phyloP scores from a whole-genome alignment of 306 rosid species.

The Argentina anserina region DNA sequence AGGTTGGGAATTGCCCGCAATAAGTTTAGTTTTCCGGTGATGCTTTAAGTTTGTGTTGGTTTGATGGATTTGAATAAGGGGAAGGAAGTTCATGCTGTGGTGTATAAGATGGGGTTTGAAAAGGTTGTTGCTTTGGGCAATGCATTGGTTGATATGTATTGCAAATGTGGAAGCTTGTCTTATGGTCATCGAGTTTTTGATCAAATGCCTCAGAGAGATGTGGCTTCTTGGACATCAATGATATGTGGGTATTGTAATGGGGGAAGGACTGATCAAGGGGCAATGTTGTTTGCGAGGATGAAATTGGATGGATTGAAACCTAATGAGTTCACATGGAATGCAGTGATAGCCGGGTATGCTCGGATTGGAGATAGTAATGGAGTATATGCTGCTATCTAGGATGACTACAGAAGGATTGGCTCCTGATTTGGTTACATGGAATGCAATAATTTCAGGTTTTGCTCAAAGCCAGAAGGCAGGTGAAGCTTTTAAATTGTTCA shows the following conservation, averaged over 20 bases:
- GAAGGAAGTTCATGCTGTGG: constrained; percentile 56
- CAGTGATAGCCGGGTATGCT: constrained; percentile 47
- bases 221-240: constrained; percentile 63
- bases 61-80: constrained; percentile 59
- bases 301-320: constrained; percentile 54
- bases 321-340: constrained; percentile 71
- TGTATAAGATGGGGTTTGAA: constrained; percentile 39
- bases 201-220: constrained; percentile 48
- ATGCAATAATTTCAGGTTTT: constrained; percentile 56
- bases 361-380: constrained; percentile 36
- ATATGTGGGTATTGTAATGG: constrained; percentile 47
- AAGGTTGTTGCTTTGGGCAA: constrained; percentile 36
- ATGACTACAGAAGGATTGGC: constrained; percentile 45
- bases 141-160: constrained; percentile 59
- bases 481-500: constrained; percentile 42
- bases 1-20: constrained; percentile 38
- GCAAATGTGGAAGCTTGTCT: constrained; percentile 46
- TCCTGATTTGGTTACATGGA: constrained; percentile 64
- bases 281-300: constrained; percentile 58
- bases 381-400: constrained; percentile 36
- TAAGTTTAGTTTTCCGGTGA: constrained; percentile 42
- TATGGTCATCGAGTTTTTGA: constrained; percentile 48
- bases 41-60: constrained; percentile 58
- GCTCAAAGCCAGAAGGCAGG: constrained; percentile 32
- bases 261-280: constrained; percentile 36